These are phyloP conservation scores for Phialemoniopsis sp. DNA, from an alignment of 2,329 filamentous ascomycete species.

Conservation along the genomic window DNA sequence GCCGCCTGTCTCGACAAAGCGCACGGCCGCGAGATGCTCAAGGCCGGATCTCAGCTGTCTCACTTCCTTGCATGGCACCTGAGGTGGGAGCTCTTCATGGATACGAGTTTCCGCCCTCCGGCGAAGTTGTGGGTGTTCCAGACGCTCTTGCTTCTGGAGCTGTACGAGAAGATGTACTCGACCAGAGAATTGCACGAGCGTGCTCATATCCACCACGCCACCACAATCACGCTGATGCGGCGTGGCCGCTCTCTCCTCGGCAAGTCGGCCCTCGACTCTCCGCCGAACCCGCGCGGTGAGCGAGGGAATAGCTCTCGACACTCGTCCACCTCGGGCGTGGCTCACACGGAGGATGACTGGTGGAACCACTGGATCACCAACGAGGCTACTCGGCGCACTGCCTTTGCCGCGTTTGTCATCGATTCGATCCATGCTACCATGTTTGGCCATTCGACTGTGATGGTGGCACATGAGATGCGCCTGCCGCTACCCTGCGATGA, in stretches of 20 bases:
- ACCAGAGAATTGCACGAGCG: constrained; percentile 79
- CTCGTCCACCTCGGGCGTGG: constrained; percentile 55
- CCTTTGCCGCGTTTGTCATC: constrained; percentile 91
- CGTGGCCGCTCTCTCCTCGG: constrained; percentile 84
- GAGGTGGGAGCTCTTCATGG: constrained; percentile 78
- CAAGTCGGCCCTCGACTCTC: constrained; percentile 73
- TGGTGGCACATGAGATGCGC: constrained; percentile 95
- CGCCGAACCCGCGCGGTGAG: constrained; percentile 67
- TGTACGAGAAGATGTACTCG: constrained; percentile 91
- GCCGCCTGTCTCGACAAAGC: constrained; percentile 79
- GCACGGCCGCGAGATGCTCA: constrained; percentile 70
- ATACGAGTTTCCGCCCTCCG: constrained; percentile 77
- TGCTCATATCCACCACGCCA: constrained; percentile 85
- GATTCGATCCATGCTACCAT: constrained; percentile 96
- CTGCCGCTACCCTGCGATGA: constrained; percentile 91
- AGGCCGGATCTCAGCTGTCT: constrained; percentile 65
- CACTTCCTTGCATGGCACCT: constrained; percentile 91
- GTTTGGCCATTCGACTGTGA: constrained; percentile 95
- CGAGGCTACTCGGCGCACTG: constrained; percentile 83
- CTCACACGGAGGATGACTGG: constrained; percentile 77
- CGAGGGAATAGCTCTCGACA: constrained; percentile 51
- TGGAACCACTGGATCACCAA: constrained; percentile 97
- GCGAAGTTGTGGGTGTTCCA: constrained; percentile 88
- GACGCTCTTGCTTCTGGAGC: constrained; percentile 74
- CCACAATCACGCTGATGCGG: constrained; percentile 79